A percentile compares a stretch with the other conserved stretches of the same genome.
Conservation (phyloP, 2,329 filamentous ascomycete genomes). For the Trichophyton mentagrophytes region DNA sequence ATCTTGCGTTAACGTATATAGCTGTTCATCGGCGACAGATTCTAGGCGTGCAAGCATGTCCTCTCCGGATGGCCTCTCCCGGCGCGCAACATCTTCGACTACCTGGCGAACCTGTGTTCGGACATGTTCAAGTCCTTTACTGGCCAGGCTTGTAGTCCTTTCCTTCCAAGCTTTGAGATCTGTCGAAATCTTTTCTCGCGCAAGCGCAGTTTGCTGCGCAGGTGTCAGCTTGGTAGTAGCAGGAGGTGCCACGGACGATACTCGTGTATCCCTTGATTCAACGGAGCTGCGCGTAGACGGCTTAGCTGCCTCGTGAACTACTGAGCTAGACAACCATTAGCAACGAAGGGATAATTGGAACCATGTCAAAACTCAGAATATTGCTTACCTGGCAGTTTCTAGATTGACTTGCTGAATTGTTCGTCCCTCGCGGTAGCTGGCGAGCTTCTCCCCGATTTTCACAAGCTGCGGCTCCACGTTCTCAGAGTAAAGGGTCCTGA, state of each 20-base stretch:
- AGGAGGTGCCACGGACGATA: conserved; percentile 15
- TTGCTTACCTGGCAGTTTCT: conserved; percentile 4
- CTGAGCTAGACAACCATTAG: background rate
- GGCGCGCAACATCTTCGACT: conserved; percentile 53
- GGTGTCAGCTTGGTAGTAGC: conserved; percentile 17
- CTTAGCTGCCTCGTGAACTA: background rate
- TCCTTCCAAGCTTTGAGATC: conserved; percentile 78
- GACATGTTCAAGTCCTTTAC: conserved; percentile 64
- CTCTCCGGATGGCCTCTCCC: conserved; percentile 45
- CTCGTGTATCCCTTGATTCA: conserved; percentile 14
- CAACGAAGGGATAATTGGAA: background rate
- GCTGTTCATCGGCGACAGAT: conserved; percentile 50
- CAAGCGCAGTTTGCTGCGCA: conserved; percentile 27
- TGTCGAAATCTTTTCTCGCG: conserved; percentile 47
- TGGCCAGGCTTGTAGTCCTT: conserved; percentile 73
- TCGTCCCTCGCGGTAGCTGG: conserved; percentile 45
- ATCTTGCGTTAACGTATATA: conserved; percentile 52
- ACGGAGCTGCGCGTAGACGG: background rate
- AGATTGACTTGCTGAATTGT: conserved; percentile 7
- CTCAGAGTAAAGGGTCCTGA: conserved; percentile 69
- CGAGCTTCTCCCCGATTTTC: conserved; percentile 80
- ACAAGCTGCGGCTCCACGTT: conserved; percentile 93
- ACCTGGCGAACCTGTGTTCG: conserved; percentile 55
- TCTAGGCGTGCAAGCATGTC: conserved; percentile 55
- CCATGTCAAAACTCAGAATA: background rate